Conservation (phyloP, 139 green algal genomes). For the Chlorella sp. region DNA sequence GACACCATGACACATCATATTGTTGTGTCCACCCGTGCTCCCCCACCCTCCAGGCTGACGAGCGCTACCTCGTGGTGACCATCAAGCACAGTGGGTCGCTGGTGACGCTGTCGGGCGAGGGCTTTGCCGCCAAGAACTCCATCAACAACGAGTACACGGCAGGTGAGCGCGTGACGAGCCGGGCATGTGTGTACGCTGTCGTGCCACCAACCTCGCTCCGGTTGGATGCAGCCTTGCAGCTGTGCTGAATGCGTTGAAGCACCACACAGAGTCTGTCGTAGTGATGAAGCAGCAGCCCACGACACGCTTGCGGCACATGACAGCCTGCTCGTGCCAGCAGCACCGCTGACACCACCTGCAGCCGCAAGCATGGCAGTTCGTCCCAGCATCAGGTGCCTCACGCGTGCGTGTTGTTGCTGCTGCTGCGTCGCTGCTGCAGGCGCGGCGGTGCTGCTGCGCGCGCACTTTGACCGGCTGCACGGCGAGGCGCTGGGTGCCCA, state of each 20-base stretch:
- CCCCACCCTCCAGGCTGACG: not conserved
- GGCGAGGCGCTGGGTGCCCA: not conserved
- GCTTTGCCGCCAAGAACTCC: conserved; percentile 56
- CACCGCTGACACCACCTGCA: too few relatives aligned
- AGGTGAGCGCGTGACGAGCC: conserved; percentile 7
- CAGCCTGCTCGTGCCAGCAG: too few relatives aligned
- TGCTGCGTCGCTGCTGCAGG: conserved; percentile 10
- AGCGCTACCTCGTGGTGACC: conserved; percentile 41
- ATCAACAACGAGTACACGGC: conserved; percentile 49
- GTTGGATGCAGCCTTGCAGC: too few relatives aligned
- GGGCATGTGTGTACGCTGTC: not conserved
- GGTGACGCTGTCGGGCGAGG: conserved; percentile 37
- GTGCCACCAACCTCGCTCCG: too few relatives aligned
- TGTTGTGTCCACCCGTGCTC: not conserved
- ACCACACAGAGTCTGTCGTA: too few relatives aligned
- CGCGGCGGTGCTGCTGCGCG: conserved; percentile 31
- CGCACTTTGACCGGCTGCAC: conserved; percentile 30
- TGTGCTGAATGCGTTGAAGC: too few relatives aligned
- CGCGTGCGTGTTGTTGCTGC: not conserved
- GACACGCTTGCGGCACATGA: too few relatives aligned
- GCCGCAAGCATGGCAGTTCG: too few relatives aligned
- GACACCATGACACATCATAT: too few relatives aligned
- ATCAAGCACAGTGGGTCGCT: conserved; percentile 55
- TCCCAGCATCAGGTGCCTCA: not conserved
- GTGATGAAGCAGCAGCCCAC: too few relatives aligned